Conservation (phyloP, 345 rosid species). For the Salix exigua region DNA sequence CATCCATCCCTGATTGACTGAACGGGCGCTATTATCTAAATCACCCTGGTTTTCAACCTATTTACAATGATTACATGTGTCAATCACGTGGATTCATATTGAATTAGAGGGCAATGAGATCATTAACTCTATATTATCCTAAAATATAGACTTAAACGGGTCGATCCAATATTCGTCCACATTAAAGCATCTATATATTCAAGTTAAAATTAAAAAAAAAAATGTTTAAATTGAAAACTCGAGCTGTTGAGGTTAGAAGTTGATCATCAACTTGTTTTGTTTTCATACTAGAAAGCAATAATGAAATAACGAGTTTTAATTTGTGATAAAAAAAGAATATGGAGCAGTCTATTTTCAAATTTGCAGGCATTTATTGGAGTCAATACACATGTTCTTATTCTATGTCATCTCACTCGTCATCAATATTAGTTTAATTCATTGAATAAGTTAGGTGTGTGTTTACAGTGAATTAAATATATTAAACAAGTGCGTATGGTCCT, state of each 20-base stretch:
- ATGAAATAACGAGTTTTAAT: background rate
- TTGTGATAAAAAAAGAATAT: background rate
- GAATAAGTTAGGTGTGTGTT: background rate
- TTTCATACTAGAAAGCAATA: background rate
- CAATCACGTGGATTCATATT: constrained; percentile 6
- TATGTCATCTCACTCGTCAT: background rate
- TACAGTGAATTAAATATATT: background rate
- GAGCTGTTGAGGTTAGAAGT: too few species aligned
- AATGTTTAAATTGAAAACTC: too few species aligned
- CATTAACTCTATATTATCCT: background rate
- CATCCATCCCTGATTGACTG: constrained; percentile 6
- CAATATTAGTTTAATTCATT: background rate
- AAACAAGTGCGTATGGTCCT: background rate
- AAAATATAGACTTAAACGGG: too few species aligned
- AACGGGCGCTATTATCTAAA: constrained; percentile 1
- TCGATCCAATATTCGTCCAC: too few species aligned
- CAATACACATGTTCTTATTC: background rate
- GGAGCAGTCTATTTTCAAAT: background rate
- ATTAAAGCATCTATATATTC: too few species aligned
- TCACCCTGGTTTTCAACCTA: constrained; percentile 3
- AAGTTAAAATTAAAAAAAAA: too few species aligned
- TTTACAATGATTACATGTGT: background rate
- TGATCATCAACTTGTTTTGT: too few species aligned
- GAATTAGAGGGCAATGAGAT: background rate
- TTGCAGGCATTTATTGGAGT: background rate